Evolutionary conservation across 2,329 filamentous ascomycete species (phyloP).

Genomic region (Botrytis sinoallii): DNA sequence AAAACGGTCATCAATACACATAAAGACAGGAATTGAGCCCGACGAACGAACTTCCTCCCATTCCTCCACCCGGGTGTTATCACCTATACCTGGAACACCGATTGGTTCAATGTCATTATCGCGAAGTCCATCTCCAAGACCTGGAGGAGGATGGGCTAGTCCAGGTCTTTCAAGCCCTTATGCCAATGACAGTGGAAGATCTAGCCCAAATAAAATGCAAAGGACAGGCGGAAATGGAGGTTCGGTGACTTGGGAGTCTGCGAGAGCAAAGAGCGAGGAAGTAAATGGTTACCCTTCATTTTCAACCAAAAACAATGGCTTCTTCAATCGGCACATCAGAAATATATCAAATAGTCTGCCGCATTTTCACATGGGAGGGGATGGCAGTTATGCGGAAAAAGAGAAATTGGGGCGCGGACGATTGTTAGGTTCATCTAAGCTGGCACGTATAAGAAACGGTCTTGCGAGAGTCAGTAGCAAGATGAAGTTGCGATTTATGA

Average conservation of each 20-base stretch:
- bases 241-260: constrained; percentile 75
- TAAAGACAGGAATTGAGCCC: constrained; percentile 18
- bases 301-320: constrained; percentile 77
- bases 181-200: constrained; percentile 57
- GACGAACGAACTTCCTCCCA: constrained; percentile 22
- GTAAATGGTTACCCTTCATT: constrained; percentile 76
- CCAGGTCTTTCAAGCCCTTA: constrained; percentile 69
- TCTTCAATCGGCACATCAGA: constrained; percentile 82
- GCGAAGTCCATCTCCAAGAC: constrained; percentile 80
- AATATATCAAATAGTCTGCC: constrained; percentile 77
- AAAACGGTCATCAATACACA: constrained; percentile 21
- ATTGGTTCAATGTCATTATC: constrained; percentile 73
- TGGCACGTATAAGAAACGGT: constrained; percentile 48
- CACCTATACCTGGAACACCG: constrained; percentile 47
- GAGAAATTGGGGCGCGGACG: constrained; percentile 67
- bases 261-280: constrained; percentile 72
- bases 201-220: constrained; percentile 56
- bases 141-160: constrained; percentile 84
- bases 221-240: constrained; percentile 49
- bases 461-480: constrained; percentile 58
- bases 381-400: constrained; percentile 63
- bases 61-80: constrained; percentile 24
- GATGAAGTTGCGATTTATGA: constrained; percentile 59
- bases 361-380: constrained; percentile 56
- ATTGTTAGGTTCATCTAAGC: constrained; percentile 49